phyloP scores from a whole-genome alignment of 164 flowering plant species.

The Macadamia tetraphylla region DNA sequence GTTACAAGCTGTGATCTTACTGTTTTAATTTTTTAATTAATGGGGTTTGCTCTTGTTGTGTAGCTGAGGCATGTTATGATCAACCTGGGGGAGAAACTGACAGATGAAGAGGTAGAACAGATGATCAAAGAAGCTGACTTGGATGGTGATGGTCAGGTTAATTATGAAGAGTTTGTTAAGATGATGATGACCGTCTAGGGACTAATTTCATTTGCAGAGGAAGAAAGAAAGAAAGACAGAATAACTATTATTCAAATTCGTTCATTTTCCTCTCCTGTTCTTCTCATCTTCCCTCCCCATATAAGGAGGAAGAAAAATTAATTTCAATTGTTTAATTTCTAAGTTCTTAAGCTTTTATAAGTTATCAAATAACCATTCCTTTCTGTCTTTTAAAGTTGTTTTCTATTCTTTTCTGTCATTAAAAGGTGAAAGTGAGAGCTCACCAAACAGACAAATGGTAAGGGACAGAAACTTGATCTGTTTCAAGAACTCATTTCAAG shows the following conservation, averaged over 20 bases:
- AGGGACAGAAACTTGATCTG: too few relatives aligned
- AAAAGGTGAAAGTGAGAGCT: too few relatives aligned
- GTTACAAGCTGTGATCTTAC: neutral
- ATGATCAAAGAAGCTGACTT: conserved; percentile 49
- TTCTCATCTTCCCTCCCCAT: too few relatives aligned
- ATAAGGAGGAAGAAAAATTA: neutral
- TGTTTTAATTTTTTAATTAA: neutral
- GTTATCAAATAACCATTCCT: neutral
- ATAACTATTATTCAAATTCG: neutral
- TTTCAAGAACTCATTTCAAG: too few relatives aligned
- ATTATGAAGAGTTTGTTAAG: conserved; percentile 45
- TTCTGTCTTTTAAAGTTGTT: too few relatives aligned
- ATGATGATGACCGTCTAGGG: conserved; percentile 36
- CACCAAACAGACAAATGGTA: too few relatives aligned
- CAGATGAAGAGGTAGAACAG: conserved; percentile 42
- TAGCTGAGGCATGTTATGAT: conserved; percentile 46
- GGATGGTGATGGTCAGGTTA: conserved; percentile 53
- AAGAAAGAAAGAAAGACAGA: too few relatives aligned
- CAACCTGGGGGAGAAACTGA: conserved; percentile 39
- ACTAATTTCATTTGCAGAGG: neutral
- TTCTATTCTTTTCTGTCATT: too few relatives aligned
- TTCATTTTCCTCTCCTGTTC: neutral
- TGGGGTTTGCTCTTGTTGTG: neutral
- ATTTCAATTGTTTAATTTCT: neutral
- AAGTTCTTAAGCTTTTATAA: too few relatives aligned